These are phyloP conservation scores for Yamagishiella unicocca DNA, from an alignment of 139 green algal species.

Conservation along the genomic window DNA sequence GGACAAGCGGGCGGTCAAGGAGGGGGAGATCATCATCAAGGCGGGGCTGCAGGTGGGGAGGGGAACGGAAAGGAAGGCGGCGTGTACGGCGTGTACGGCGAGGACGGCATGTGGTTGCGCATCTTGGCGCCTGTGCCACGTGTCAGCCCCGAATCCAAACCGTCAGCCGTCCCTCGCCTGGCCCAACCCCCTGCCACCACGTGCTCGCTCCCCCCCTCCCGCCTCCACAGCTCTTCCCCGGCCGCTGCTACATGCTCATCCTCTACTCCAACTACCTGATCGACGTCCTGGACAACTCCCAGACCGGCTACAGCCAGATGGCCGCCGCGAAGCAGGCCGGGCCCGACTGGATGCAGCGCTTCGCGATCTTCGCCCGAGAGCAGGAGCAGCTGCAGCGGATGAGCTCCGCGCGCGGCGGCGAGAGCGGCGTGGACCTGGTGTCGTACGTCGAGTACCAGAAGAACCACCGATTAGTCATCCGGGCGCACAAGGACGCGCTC, in stretches of 20 bases:
- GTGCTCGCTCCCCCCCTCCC: background rate
- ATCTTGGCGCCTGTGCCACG: background rate
- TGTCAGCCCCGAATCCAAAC: background rate
- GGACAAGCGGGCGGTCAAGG: conserved; percentile 43
- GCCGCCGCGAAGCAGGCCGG: conserved; percentile 46
- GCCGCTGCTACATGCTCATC: conserved; percentile 52
- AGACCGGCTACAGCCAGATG: conserved; percentile 50
- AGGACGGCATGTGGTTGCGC: background rate
- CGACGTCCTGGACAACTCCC: conserved; percentile 48
- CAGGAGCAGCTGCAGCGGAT: conserved; percentile 47
- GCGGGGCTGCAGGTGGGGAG: conserved; percentile 5
- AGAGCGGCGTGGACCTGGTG: conserved; percentile 60
- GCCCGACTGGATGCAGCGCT: conserved; percentile 51
- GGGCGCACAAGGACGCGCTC: conserved; percentile 59
- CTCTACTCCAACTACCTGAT: conserved; percentile 66
- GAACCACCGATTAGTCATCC: conserved; percentile 52
- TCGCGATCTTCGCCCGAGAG: conserved; percentile 61
- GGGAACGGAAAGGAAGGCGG: background rate
- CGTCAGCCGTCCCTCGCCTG: background rate
- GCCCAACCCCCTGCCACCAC: background rate
- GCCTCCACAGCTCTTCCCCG: conserved; percentile 43
- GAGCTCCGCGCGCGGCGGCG: conserved; percentile 36
- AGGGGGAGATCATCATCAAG: conserved; percentile 64
- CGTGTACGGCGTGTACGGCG: background rate
- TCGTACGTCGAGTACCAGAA: conserved; percentile 70